A percentile compares a stretch with the other conserved stretches of the same genome.
These are phyloP conservation scores for Amanita fuliginea DNA, from an alignment of 768 basidiomycete genomes.

Conservation along the genomic window DNA sequence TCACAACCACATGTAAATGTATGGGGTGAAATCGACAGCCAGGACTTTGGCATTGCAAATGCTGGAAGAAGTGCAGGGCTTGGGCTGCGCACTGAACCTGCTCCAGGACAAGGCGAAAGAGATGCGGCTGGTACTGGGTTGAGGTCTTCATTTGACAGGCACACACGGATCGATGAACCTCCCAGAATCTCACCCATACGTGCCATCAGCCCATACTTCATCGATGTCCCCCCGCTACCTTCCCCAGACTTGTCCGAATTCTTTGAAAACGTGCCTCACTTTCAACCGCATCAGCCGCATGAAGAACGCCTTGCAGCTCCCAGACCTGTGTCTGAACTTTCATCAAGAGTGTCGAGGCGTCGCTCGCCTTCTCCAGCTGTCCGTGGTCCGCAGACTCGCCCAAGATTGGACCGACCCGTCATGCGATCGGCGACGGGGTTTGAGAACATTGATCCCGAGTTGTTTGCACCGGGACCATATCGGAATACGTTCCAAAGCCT, in stretches of 20 bases:
- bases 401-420: neutral
- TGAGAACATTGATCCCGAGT: slow-evolving; percentile 20
- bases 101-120: neutral
- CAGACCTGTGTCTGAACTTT: neutral
- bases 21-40: neutral
- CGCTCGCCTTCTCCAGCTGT: slow-evolving; percentile 1
- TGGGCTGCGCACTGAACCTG: neutral
- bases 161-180: neutral
- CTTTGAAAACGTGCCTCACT: slow-evolving; percentile 12
- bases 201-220: slow-evolving; percentile 4
- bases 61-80: neutral
- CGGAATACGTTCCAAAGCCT: slow-evolving; percentile 33
- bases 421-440: slow-evolving; percentile 1
- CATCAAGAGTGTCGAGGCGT: neutral
- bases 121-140: neutral
- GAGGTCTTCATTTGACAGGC: slow-evolving; percentile 1
- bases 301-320: slow-evolving; percentile 2
- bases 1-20: neutral
- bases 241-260: slow-evolving; percentile 19
- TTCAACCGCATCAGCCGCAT: neutral
- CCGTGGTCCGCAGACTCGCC: neutral
- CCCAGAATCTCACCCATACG: neutral
- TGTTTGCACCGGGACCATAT: slow-evolving; percentile 36
- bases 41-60: neutral
- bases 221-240: slow-evolving; percentile 17